These are phyloP conservation scores for Globisporangium orthogonon DNA, from an alignment of 352 stramenopile species.

Conservation along the genomic window DNA sequence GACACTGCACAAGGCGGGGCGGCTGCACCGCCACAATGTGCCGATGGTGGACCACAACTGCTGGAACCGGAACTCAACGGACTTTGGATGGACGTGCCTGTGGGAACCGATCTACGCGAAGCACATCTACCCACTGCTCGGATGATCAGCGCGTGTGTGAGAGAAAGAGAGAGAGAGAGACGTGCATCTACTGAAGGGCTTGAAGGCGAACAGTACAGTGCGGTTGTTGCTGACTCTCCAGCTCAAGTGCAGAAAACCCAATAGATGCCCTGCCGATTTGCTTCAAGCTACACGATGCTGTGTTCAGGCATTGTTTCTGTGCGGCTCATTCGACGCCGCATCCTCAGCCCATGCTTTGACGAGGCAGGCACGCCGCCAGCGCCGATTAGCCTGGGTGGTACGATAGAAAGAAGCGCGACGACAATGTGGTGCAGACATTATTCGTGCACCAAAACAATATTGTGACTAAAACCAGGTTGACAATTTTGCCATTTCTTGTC, in stretches of 20 bases:
- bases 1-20: constrained; percentile 14
- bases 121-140: constrained; percentile 6
- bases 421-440: too few relatives aligned
- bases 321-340: too few relatives aligned
- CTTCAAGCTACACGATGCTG: too few relatives aligned
- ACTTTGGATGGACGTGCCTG: constrained; percentile 9
- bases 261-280: not conserved
- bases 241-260: not conserved
- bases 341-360: too few relatives aligned
- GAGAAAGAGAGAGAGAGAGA: too few relatives aligned
- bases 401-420: too few relatives aligned
- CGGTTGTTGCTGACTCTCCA: constrained; percentile 35
- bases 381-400: too few relatives aligned
- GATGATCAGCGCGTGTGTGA: not conserved
- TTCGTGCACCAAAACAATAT: too few relatives aligned
- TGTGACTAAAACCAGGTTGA: too few relatives aligned
- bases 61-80: constrained; percentile 8
- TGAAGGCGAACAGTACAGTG: constrained; percentile 36
- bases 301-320: too few relatives aligned
- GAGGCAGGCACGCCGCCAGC: too few relatives aligned
- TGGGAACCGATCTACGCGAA: constrained; percentile 6
- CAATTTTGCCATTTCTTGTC: too few relatives aligned
- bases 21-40: not conserved
- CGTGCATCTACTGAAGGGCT: constrained; percentile 11
- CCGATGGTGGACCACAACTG: not conserved